Conservation (phyloP, 2,329 filamentous ascomycete genomes). For the Plectosphaerella sp. region DNA sequence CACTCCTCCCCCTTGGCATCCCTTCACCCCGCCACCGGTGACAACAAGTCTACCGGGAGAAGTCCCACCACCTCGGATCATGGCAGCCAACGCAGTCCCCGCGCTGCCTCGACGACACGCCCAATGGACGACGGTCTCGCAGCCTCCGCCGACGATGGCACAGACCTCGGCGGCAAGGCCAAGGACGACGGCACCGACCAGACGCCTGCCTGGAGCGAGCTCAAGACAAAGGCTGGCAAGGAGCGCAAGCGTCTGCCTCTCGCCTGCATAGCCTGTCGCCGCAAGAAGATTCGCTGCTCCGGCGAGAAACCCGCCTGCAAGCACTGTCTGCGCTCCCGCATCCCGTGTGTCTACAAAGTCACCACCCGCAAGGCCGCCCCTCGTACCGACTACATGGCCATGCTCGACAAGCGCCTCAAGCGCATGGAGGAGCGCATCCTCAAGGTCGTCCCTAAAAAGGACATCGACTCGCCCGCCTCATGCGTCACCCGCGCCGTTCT, state of each 20-base stretch:
- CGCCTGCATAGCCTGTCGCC: conserved; percentile 89
- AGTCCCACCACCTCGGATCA: conserved; percentile 40
- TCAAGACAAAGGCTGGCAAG: conserved; percentile 91
- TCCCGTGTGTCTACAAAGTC: conserved; percentile 96
- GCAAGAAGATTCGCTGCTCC: conserved; percentile 97
- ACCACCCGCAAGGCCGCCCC: conserved; percentile 92
- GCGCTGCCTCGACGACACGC: conserved; percentile 45
- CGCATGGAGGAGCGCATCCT: conserved; percentile 98
- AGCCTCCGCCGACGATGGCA: conserved; percentile 42
- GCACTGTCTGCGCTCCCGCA: conserved; percentile 86
- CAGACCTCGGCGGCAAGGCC: conserved; percentile 46
- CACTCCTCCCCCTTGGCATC: conserved; percentile 10
- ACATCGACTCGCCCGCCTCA: conserved; percentile 60
- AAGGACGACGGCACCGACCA: conserved; percentile 57
- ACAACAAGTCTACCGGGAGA: conserved; percentile 5
- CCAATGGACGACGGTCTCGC: conserved; percentile 54
- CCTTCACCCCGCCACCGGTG: background rate
- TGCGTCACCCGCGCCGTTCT: conserved; percentile 76
- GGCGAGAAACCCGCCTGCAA: conserved; percentile 98
- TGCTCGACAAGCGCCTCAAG: conserved; percentile 93
- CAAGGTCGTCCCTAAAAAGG: conserved; percentile 86
- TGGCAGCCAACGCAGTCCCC: conserved; percentile 35
- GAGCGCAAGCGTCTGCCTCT: conserved; percentile 89
- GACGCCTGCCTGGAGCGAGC: conserved; percentile 70
- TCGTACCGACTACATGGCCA: conserved; percentile 97